Base-by-base conservation (phyloP, 768 basidiomycete species). In the Macrolepiota albuminosa region DNA sequence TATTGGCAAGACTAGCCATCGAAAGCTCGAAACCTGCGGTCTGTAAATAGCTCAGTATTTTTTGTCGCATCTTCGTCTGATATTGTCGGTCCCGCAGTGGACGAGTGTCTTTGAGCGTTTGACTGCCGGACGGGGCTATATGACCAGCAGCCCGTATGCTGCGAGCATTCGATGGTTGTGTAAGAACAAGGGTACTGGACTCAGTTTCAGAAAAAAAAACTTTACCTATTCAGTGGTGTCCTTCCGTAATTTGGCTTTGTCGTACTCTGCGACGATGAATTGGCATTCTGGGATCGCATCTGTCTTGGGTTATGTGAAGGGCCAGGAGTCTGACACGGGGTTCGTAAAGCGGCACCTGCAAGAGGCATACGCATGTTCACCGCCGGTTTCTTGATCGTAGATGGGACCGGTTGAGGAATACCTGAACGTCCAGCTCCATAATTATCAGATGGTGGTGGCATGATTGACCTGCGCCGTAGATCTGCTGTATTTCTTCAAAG, bases 61-160 rank as follows among this genome's bases (percentile, higher is more conserved):
- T 86, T 68, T 90, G 84, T 48, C 87, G 80, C 85, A 90, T 87
- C 70, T 85, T 84, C 21, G 75, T 67, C 70, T 93, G 91, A 70
- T 86, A 95, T 18, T 82, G 74, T 52, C 80, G 76, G 63, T 94
- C 91, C 40, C 92, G 86, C 50, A 94, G 78, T 0, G 92, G 90
- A 8, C 95, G 84, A 37, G 81, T 74, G 66, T 97, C 95, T 65
- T 89, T 91, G 58, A 78, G 67, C 2, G 80, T 70, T 70, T 88
- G 87, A 61, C 77, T 82, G 21, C 78, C 73, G n/a, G 76, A 67
- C 21, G 84, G 80, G 3, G 81, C 21, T 21, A 21, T 78, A 43
- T 79, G 71, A 10, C 70, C 81, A 2, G 84, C 84, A 31, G 76
- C 73, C 88, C 88, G 85, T 36, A 83, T 82, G 65, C 87, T 92